These are phyloP conservation scores for Coemansia sp. DNA, from an alignment of 192 early-diverging fungal genomes.

Conservation along the genomic window DNA sequence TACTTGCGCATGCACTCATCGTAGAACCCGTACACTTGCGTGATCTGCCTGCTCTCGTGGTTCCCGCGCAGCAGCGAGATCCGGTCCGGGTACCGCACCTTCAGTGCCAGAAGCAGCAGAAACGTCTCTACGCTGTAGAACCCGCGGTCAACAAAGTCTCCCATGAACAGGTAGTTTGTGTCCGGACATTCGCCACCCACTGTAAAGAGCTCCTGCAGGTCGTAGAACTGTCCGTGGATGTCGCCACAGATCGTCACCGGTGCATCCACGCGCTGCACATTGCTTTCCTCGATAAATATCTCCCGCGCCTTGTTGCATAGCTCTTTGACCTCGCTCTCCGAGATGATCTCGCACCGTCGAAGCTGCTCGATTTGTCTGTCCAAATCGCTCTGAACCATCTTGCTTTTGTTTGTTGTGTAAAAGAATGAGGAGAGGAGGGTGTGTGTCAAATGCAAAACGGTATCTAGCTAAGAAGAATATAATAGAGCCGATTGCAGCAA, in stretches of 20 bases:
- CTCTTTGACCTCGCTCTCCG: conserved; percentile 89
- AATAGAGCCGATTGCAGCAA: too few relatives aligned
- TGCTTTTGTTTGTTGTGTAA: neutral
- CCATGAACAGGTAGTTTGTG: conserved; percentile 98
- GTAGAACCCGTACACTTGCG: conserved; percentile 99
- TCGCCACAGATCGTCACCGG: conserved; percentile 97
- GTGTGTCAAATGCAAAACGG: too few relatives aligned
- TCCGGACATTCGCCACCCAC: conserved; percentile 95
- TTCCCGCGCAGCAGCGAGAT: conserved; percentile 93
- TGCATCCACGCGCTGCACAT: conserved; percentile 92
- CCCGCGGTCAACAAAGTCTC: conserved; percentile 95
- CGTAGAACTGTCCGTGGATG: conserved; percentile 98
- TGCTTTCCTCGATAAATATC: conserved; percentile 93
- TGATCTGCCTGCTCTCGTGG: conserved; percentile 92
- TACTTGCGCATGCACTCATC: conserved; percentile 97
- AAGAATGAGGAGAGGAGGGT: too few relatives aligned
- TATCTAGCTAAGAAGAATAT: too few relatives aligned
- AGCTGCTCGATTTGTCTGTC: conserved; percentile 85
- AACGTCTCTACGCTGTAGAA: conserved; percentile 98
- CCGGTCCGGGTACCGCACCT: conserved; percentile 89
- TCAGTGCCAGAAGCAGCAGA: conserved; percentile 89
- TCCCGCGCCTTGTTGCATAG: conserved; percentile 94
- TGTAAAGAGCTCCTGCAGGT: conserved; percentile 89
- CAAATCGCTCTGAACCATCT: conserved; percentile 56
- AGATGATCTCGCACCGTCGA: conserved; percentile 87